phyloP scores from a whole-genome alignment of 2,329 filamentous ascomycete genomes.

The Penicillium palitans region DNA sequence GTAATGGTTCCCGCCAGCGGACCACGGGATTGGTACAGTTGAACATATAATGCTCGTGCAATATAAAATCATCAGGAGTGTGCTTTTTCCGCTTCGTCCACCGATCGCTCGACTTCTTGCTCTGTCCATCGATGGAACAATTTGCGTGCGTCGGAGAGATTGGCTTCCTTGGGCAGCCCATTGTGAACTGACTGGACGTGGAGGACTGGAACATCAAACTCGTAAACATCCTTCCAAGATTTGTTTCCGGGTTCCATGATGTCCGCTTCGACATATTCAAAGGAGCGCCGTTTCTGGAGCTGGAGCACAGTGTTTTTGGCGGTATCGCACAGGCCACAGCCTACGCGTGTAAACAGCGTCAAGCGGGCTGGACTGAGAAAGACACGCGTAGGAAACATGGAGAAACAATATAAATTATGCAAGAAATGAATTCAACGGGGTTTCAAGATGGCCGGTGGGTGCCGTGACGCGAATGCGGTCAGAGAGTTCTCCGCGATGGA shows the following conservation, averaged over 20 bases:
- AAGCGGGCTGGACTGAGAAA: constrained; percentile 45
- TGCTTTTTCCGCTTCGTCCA: constrained; percentile 51
- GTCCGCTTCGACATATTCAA: constrained; percentile 60
- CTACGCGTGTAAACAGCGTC: constrained; percentile 61
- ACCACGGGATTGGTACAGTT: background rate
- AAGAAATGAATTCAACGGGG: background rate
- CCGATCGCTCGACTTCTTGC: constrained; percentile 55
- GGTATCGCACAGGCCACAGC: constrained; percentile 62
- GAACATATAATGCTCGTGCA: background rate
- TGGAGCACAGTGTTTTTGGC: constrained; percentile 58
- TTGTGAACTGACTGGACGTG: constrained; percentile 54
- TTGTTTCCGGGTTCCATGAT: constrained; percentile 57
- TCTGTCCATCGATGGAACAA: constrained; percentile 64
- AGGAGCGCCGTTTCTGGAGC: constrained; percentile 53
- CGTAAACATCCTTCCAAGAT: constrained; percentile 61
- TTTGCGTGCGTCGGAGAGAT: constrained; percentile 61
- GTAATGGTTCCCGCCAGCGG: background rate
- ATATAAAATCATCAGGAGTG: background rate
- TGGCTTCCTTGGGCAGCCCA: constrained; percentile 49
- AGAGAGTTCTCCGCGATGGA: constrained; percentile 32
- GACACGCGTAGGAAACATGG: constrained; percentile 34
- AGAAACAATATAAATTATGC: background rate
- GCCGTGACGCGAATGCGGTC: constrained; percentile 12
- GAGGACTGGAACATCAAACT: constrained; percentile 65
- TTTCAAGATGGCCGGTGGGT: background rate